Percentiles rank a stretch among this genome's conserved stretches.
phyloP scores from a whole-genome alignment of 179 eudicot genomes.

The Amaranthus tricolor region DNA sequence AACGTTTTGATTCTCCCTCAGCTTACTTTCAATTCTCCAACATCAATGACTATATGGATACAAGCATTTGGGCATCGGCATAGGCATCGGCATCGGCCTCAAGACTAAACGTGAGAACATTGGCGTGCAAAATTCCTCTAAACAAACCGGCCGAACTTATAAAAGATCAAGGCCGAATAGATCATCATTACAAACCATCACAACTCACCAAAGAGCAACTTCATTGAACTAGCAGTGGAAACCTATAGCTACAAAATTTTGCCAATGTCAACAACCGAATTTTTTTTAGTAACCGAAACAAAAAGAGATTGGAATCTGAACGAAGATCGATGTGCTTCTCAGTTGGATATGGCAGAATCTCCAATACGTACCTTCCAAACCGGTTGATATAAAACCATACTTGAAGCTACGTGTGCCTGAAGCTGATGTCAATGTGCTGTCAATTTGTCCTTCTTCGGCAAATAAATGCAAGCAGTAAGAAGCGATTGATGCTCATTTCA shows the following conservation, averaged over 20 bases:
- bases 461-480: background rate
- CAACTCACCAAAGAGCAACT: background rate
- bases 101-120: no score
- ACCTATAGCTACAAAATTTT: conserved; percentile 18
- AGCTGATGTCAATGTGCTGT: background rate
- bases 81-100: no score
- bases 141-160: no score
- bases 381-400: background rate
- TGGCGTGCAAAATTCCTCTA: no score
- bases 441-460: background rate
- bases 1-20: no score
- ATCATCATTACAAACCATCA: background rate
- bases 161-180: no score
- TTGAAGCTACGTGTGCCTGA: background rate
- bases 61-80: no score
- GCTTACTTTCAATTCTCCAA: no score
- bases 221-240: background rate
- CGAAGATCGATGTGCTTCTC: background rate
- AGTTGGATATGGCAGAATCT: background rate
- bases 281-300: background rate
- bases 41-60: no score
- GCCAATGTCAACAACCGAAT: background rate
- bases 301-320: background rate
- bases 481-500: conserved; percentile 24
- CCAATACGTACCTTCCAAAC: background rate